Percentiles rank a stretch among this genome's conserved stretches.
phyloP scores from a whole-genome alignment of 2,329 filamentous ascomycete genomes.

The Colletotrichum aenigma region DNA sequence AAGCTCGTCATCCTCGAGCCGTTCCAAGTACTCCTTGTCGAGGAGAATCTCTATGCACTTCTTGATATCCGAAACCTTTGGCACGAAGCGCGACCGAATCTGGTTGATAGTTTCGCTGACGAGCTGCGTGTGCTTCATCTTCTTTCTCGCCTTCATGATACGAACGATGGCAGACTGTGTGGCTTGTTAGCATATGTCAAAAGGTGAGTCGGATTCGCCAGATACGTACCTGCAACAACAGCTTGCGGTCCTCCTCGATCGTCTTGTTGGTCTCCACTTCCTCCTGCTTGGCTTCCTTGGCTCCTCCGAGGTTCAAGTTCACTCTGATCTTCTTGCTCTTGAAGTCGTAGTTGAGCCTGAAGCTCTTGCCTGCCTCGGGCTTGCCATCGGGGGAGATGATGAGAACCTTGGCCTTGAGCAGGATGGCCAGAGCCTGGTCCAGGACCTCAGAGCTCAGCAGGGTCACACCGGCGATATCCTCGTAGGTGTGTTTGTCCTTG shows the following conservation, averaged over 20 bases:
- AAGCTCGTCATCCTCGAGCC: constrained; percentile 90
- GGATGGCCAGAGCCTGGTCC: constrained; percentile 83
- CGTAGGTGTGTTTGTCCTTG: constrained; percentile 81
- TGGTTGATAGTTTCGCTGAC: constrained; percentile 96
- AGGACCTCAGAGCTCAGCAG: constrained; percentile 81
- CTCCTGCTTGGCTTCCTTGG: constrained; percentile 95
- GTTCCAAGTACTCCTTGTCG: constrained; percentile 98
- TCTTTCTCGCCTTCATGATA: constrained; percentile 99
- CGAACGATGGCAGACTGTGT: constrained; percentile 92
- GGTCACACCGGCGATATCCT: constrained; percentile 84
- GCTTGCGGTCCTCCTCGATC: constrained; percentile 96
- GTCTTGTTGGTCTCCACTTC: constrained; percentile 98
- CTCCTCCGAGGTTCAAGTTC: constrained; percentile 93
- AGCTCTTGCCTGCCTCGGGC: constrained; percentile 77
- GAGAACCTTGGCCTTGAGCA: constrained; percentile 93
- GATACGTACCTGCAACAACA: constrained; percentile 87
- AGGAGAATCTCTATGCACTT: constrained; percentile 99
- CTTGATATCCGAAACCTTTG: constrained; percentile 95
- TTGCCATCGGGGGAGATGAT: constrained; percentile 75
- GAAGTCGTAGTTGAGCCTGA: constrained; percentile 90
- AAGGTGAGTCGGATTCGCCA: too few relatives aligned
- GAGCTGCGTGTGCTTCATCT: constrained; percentile 95
- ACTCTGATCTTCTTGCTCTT: constrained; percentile 98
- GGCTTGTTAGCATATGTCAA: constrained; percentile 25
- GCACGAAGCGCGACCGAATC: constrained; percentile 90